Conservation (phyloP, 2,329 filamentous ascomycete genomes). For the Fusarium pseudocircinatum region DNA sequence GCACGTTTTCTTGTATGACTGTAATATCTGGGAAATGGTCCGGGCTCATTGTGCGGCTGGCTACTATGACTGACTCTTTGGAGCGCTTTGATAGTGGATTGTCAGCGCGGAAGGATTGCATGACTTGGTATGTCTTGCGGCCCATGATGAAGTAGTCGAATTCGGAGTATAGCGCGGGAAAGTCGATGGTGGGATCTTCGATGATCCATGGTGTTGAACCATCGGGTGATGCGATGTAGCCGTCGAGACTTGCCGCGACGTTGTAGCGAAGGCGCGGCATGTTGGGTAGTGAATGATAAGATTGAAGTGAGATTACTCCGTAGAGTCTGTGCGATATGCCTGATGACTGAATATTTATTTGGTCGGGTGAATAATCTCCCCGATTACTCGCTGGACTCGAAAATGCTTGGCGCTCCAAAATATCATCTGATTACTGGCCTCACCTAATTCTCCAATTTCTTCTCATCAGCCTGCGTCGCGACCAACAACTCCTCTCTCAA, state of each 20-base stretch:
- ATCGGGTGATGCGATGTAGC: constrained; percentile 48
- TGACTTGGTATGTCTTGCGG: constrained; percentile 48
- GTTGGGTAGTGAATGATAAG: background rate
- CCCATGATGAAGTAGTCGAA: constrained; percentile 51
- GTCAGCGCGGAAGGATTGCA: constrained; percentile 26
- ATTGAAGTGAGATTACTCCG: background rate
- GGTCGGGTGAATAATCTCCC: background rate
- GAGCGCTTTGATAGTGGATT: constrained; percentile 37
- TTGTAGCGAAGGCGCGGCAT: constrained; percentile 47
- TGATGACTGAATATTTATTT: background rate
- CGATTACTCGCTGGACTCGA: background rate
- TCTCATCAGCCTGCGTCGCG: background rate
- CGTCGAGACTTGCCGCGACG: constrained; percentile 48
- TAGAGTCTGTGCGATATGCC: background rate
- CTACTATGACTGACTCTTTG: constrained; percentile 43
- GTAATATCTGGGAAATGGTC: constrained; percentile 39
- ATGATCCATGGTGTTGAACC: constrained; percentile 46
- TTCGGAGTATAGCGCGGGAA: constrained; percentile 44
- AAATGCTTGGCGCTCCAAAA: background rate
- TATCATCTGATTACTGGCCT: too few relatives aligned
- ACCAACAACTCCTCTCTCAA: constrained; percentile 31
- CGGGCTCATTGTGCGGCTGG: constrained; percentile 36
- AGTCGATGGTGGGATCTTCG: constrained; percentile 46
- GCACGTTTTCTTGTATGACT: constrained; percentile 31
- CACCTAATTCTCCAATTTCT: background rate